Base-by-base conservation (phyloP, 192 early-diverging fungal genomes). In the Phycomyces blakesleeanus region DNA sequence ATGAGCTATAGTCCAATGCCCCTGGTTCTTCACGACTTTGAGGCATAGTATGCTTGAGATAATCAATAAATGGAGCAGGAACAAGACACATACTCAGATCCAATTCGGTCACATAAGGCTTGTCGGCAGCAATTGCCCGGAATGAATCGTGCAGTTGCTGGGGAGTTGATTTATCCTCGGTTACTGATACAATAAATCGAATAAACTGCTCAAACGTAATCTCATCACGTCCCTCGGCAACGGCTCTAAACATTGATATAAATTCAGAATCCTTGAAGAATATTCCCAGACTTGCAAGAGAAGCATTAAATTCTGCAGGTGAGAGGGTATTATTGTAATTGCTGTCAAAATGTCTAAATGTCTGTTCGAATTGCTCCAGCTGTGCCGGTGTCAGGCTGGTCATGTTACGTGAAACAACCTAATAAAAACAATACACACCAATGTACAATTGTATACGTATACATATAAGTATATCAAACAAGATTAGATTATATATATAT, bases 321-420 rank as follows among this genome's bases (percentile, higher is more conserved):
- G 77, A 80, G 15, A 97, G 76, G 21, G 86, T 87, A 64, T 97
- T 97, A 61, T 81, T 80, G 51, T 82, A 75, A 73, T 96, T 92
- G 52, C 81, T 91, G 75, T 96, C 94, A 87, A 95, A 96, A 76
- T 91, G 83, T 29, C 89, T 81, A 84, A 98, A 98, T 0, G 92
- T 92, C 60, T 85, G 75, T 66, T 92, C 90, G 63, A 92, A 96
- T 73, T 95, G 92, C 68, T 98, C 95, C 20, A 98, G 70, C 63
- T 96, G 95, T 24, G 83, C 86, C 0, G 95, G 91, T 18, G 93
- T 96, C 72, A 98, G 77, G 63, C 96, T 96, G 59, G 93, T 93
- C 84, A 92, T 90, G 61, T 87, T 89, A 51, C 95, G 83, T 39
- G 93, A 92, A 18, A 94, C 90, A n/a, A 89, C 89, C 83, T 84